Evolutionary conservation across 192 early-diverging fungal genomes (phyloP).

Genomic region (Coemansia sp.): DNA sequence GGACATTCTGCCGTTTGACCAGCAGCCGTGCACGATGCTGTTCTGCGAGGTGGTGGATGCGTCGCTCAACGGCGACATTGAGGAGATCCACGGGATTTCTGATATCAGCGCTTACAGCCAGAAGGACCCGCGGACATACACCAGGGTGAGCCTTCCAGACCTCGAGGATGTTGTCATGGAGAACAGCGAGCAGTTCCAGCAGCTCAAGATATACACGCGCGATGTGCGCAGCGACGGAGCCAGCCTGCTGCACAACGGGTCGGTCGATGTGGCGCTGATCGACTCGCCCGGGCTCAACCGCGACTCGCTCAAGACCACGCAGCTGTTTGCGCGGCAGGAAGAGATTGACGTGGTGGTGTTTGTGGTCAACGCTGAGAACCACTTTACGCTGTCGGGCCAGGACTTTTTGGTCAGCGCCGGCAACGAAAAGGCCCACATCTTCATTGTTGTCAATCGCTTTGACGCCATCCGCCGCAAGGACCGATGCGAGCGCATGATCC

Average conservation of each 20-base stretch:
- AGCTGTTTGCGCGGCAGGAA: constrained; percentile 95
- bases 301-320: constrained; percentile 96
- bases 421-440: constrained; percentile 98
- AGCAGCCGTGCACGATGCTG: constrained; percentile 95
- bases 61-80: constrained; percentile 80
- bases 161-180: constrained; percentile 83
- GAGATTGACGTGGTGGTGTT: constrained; percentile 99
- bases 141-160: constrained; percentile 64
- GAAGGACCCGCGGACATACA: constrained; percentile 68
- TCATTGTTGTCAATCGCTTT: constrained; percentile 97
- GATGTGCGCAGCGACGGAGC: constrained; percentile 52
- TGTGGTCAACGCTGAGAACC: constrained; percentile 98
- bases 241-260: constrained; percentile 89
- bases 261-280: constrained; percentile 94
- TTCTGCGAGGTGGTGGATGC: constrained; percentile 97
- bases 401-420: constrained; percentile 96
- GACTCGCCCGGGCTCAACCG: constrained; percentile 98
- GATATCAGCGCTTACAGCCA: constrained; percentile 68
- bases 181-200: constrained; percentile 74
- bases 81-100: constrained; percentile 90
- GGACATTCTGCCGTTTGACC: constrained; percentile 90
- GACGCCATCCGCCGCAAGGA: constrained; percentile 94
- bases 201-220: constrained; percentile 89
- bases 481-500: constrained; percentile 87
- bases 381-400: constrained; percentile 96